Evolutionary conservation across 305 asterid genomes (phyloP).

Genomic region (Euphrasia arctica): DNA sequence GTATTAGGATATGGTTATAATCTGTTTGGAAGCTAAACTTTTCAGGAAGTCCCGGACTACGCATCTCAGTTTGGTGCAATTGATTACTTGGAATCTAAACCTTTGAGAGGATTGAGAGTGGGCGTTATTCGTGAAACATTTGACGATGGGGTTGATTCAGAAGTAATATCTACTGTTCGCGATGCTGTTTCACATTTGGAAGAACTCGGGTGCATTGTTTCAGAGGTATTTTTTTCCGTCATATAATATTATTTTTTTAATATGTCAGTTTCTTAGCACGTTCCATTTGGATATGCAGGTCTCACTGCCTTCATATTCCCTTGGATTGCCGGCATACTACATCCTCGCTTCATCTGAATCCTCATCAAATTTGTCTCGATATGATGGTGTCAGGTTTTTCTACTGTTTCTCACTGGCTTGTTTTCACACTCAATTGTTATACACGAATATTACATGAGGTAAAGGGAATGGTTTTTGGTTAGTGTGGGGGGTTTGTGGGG

Average conservation of each 20-base stretch:
- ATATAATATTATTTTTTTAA: conserved; percentile 3
- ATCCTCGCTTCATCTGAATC: conserved; percentile 93
- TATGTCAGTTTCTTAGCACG: conserved; percentile 17
- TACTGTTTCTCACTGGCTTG: conserved; percentile 17
- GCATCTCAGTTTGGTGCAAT: conserved; percentile 53
- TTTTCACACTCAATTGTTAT: not conserved
- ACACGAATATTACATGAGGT: not conserved
- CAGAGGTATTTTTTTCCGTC: conserved; percentile 49
- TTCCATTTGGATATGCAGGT: conserved; percentile 47
- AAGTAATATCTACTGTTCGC: conserved; percentile 63
- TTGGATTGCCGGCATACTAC: conserved; percentile 96
- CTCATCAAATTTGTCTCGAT: conserved; percentile 95
- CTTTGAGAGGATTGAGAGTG: conserved; percentile 80
- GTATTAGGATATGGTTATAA: conserved; percentile 19
- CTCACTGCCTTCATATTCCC: conserved; percentile 84
- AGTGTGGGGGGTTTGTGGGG: not conserved
- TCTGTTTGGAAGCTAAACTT: conserved; percentile 21
- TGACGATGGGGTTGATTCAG: conserved; percentile 77
- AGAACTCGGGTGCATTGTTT: conserved; percentile 70
- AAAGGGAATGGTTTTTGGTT: not conserved
- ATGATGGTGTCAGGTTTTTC: conserved; percentile 83
- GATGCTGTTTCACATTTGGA: conserved; percentile 81
- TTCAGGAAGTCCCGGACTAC: conserved; percentile 80
- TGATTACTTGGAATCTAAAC: conserved; percentile 64
- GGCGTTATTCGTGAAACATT: conserved; percentile 92